These are phyloP conservation scores for Torrubiella hemipterigena DNA, from an alignment of 2,329 filamentous ascomycete species.

Conservation along the genomic window DNA sequence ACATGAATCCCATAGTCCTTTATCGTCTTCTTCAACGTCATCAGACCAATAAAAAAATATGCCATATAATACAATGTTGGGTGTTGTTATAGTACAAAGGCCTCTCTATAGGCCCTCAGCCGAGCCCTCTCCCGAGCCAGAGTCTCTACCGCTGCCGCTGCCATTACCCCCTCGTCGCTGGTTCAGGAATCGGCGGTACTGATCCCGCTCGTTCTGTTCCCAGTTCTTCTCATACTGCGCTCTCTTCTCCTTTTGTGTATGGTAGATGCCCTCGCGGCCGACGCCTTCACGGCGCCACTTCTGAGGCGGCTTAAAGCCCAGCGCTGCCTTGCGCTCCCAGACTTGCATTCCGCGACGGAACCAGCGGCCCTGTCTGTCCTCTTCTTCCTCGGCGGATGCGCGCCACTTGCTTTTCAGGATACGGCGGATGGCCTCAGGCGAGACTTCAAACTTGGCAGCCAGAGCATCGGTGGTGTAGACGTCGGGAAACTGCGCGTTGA, in stretches of 20 bases:
- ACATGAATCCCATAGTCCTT: no score
- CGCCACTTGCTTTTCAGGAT: constrained; percentile 74
- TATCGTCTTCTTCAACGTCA: no score
- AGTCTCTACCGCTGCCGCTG: constrained; percentile 2
- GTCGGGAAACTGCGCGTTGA: constrained; percentile 67
- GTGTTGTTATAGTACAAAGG: background rate
- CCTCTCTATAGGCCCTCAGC: background rate
- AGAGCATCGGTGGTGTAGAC: constrained; percentile 65
- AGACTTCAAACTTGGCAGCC: constrained; percentile 71
- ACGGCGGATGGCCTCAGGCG: constrained; percentile 73
- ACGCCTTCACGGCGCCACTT: constrained; percentile 47
- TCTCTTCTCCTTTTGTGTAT: constrained; percentile 19
- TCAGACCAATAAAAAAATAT: no score
- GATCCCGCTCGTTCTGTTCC: constrained; percentile 16
- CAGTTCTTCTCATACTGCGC: constrained; percentile 14
- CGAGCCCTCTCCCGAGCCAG: background rate
- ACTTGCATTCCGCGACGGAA: constrained; percentile 46
- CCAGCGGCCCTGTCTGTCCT: constrained; percentile 48
- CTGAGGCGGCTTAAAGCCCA: constrained; percentile 49
- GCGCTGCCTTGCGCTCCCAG: constrained; percentile 46
- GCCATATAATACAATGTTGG: no score
- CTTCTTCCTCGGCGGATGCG: constrained; percentile 46
- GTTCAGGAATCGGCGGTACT: constrained; percentile 7
- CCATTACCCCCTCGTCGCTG: constrained; percentile 12
- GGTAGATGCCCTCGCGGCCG: constrained; percentile 29